Percentiles rank a stretch among this genome's conserved stretches.
Conservation (phyloP, 2,329 filamentous ascomycete genomes). For the Aspergillus spinulosporus region DNA sequence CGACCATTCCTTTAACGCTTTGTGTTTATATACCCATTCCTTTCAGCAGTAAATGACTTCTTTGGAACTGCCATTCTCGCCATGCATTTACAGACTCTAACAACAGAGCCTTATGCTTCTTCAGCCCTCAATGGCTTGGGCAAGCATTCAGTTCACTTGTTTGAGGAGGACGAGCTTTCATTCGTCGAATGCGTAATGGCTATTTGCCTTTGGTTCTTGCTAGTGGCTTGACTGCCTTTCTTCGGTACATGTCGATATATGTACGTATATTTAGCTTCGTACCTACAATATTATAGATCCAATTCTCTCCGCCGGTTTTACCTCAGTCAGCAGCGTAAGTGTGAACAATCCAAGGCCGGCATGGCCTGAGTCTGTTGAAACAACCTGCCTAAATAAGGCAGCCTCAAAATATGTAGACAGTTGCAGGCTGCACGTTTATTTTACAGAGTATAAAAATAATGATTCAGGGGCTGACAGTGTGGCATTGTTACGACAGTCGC, state of each 20-base stretch:
- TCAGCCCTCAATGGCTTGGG: background rate
- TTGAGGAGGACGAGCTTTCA: background rate
- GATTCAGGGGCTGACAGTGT: conserved; percentile 14
- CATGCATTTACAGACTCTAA: conserved; percentile 9
- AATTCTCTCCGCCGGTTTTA: background rate
- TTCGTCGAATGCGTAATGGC: conserved; percentile 4
- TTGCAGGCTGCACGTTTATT: conserved; percentile 13
- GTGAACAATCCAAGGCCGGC: background rate
- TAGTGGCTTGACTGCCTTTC: background rate
- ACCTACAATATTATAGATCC: conserved; percentile 9
- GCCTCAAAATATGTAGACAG: conserved; percentile 2
- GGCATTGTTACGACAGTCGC: conserved; percentile 18
- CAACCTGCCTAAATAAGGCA: background rate
- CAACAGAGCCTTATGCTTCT: background rate
- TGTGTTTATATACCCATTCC: conserved; percentile 34
- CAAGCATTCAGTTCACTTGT: background rate
- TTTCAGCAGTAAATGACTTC: conserved; percentile 27
- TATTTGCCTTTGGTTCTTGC: conserved; percentile 2
- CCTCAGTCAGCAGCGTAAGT: background rate
- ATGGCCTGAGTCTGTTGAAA: background rate
- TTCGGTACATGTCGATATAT: conserved; percentile 32
- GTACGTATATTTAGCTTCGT: conserved; percentile 27
- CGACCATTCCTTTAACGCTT: conserved; percentile 14
- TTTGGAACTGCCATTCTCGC: conserved; percentile 15
- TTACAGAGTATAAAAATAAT: conserved; percentile 2